Conservation (phyloP, 768 basidiomycete genomes). For the Tremella mesenterica region DNA sequence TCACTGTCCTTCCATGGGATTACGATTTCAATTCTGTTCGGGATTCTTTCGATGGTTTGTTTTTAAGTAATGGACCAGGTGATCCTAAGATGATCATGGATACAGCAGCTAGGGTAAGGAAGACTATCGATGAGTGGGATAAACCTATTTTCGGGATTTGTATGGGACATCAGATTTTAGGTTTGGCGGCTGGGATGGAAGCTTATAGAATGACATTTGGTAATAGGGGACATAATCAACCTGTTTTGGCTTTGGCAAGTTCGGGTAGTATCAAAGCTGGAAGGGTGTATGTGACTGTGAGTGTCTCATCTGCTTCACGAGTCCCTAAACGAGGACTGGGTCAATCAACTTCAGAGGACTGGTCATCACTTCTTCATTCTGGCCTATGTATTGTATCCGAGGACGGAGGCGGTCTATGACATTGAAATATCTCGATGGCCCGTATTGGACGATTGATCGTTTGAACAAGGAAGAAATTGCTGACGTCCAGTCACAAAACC, state of each 20-base stretch:
- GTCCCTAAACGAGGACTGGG: neutral
- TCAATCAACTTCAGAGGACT: no score
- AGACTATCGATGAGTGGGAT: conserved; percentile 77
- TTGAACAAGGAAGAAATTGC: neutral
- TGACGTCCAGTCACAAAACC: conserved; percentile 55
- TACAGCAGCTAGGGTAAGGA: conserved; percentile 68
- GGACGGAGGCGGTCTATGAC: no score
- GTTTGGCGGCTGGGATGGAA: conserved; percentile 91
- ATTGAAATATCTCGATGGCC: neutral
- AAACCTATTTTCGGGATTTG: conserved; percentile 96
- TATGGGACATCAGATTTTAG: conserved; percentile 98
- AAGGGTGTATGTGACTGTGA: conserved; percentile 77
- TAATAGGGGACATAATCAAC: conserved; percentile 99
- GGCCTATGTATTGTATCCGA: no score
- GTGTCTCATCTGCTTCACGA: conserved; percentile 11
- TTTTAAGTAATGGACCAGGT: conserved; percentile 93
- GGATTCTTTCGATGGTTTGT: conserved; percentile 86
- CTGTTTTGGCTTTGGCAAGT: conserved; percentile 88
- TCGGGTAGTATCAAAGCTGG: conserved; percentile 90
- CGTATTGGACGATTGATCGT: neutral
- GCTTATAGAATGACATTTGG: conserved; percentile 99
- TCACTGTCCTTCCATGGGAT: conserved; percentile 96
- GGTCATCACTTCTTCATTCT: no score
- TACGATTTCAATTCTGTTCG: conserved; percentile 88
- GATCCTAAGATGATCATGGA: conserved; percentile 83